These are phyloP conservation scores for Murraya paniculata DNA, from an alignment of 345 rosid species.

Conservation along the genomic window DNA sequence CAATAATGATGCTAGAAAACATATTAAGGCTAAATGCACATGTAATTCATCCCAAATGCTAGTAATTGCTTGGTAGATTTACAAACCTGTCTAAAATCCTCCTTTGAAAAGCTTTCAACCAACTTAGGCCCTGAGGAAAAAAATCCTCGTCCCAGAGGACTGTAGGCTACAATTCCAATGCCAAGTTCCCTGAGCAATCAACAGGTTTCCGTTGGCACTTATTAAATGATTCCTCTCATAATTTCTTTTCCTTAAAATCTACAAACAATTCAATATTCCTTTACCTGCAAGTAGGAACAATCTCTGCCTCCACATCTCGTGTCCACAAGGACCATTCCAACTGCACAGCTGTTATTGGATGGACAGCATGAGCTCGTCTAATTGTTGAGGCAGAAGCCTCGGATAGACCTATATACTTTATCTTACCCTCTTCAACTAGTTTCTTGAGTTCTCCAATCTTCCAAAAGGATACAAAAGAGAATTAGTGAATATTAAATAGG, in stretches of 20 bases:
- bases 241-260: not conserved
- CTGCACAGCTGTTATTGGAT: slow-evolving; percentile 15
- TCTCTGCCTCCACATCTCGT: slow-evolving; percentile 72
- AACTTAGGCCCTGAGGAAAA: slow-evolving; percentile 55
- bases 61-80: not conserved
- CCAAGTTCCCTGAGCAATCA: slow-evolving; percentile 56
- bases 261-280: slow-evolving; percentile 27
- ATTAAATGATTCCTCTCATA: not conserved
- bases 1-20: not conserved
- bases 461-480: not conserved
- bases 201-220: not conserved
- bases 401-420: slow-evolving; percentile 64
- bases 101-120: slow-evolving; percentile 32
- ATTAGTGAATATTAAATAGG: not conserved
- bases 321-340: slow-evolving; percentile 82
- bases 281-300: slow-evolving; percentile 23
- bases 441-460: slow-evolving; percentile 65
- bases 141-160: slow-evolving; percentile 73
- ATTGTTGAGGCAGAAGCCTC: slow-evolving; percentile 83
- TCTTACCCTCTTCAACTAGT: slow-evolving; percentile 69
- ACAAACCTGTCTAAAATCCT: slow-evolving; percentile 48
- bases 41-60: not conserved
- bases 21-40: not conserved
- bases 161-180: slow-evolving; percentile 68
- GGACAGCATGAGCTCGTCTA: slow-evolving; percentile 32